Evolutionary conservation across 306 rosid genomes (phyloP).

Genomic region (Sesbania bispinosa): DNA sequence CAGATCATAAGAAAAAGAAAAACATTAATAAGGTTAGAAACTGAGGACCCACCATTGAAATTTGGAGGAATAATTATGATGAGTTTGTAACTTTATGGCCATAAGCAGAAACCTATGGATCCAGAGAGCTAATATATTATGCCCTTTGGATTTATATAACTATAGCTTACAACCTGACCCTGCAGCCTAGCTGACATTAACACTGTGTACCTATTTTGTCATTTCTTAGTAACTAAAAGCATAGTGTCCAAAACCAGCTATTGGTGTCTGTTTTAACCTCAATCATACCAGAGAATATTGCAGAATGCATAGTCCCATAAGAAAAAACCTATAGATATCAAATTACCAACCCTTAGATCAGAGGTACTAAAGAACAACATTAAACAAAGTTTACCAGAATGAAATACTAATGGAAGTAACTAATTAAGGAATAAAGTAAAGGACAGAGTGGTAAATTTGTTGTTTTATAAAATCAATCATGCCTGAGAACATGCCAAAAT

Average conservation of each 20-base stretch:
- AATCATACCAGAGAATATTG: too few species aligned
- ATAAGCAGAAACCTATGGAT: conserved; percentile 7
- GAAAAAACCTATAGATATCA: background rate
- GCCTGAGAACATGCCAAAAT: background rate
- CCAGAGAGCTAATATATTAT: background rate
- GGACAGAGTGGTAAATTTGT: background rate
- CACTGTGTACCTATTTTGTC: too few species aligned
- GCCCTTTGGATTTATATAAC: conserved; percentile 1
- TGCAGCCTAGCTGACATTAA: too few species aligned
- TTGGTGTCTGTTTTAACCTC: too few species aligned
- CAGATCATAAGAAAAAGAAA: background rate
- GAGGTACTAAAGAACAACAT: background rate
- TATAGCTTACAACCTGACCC: background rate
- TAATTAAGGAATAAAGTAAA: background rate
- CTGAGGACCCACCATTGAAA: background rate
- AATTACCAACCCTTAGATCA: conserved; percentile 16
- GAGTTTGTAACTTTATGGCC: background rate
- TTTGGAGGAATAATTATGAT: background rate
- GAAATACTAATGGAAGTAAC: background rate
- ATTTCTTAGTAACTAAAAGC: too few species aligned
- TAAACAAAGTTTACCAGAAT: background rate
- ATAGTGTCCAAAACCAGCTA: too few species aligned
- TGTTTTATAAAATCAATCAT: background rate
- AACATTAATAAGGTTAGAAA: background rate
- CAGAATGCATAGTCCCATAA: background rate